Evolutionary conservation across 2,329 filamentous ascomycete species (phyloP), one percentile per base, ranked within the genome.

Genomic region (Xylaria sp.): DNA sequence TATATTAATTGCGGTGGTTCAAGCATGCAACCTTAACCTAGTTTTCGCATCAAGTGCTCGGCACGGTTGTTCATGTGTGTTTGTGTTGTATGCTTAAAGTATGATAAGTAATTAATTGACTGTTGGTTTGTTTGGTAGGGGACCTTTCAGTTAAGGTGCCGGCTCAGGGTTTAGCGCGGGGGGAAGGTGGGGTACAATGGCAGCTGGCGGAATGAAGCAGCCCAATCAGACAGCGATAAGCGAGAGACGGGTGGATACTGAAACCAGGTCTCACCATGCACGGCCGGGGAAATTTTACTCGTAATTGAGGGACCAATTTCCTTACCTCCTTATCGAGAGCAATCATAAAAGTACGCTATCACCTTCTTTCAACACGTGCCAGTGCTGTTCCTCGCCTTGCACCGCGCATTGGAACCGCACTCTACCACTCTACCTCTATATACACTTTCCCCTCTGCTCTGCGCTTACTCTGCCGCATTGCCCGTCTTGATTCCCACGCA

Each of bases 281-380:
- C 33, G 62, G 48, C 23, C 55, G 67, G 61, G 64, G 60, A 56
- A 70, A 66, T 64, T 58, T 67, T 64, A 68, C 54, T 56, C 20
- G 62, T 67, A 68, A 49, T 56, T 20, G 62, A 60, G 39, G 39
- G 41, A 23, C 48, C 59, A 64, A 66, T 67, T 62, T 65, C 46
- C 41, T 43, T 43, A 20, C 60, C 64, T 57, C 62, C 67, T 70
- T 71, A 70, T 70, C 65, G 54, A 61, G 25, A 57, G 25, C 54
- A 57, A 39, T 13, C 39, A 15, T 12, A 15, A 31, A 39, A 5
- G 7, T 33, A 33, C 13, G 18, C 12, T n/a, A 49, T 66, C 43
- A 66, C 23, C 31, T 23, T 52, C 20, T 23, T 46, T 61, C 20
- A 23, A 52, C 58, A 55, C 60, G 39, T 55, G 23, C 28, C n/a